Conservation (phyloP, 2,329 filamentous ascomycete genomes). For the Ceratocystis alfenasii region DNA sequence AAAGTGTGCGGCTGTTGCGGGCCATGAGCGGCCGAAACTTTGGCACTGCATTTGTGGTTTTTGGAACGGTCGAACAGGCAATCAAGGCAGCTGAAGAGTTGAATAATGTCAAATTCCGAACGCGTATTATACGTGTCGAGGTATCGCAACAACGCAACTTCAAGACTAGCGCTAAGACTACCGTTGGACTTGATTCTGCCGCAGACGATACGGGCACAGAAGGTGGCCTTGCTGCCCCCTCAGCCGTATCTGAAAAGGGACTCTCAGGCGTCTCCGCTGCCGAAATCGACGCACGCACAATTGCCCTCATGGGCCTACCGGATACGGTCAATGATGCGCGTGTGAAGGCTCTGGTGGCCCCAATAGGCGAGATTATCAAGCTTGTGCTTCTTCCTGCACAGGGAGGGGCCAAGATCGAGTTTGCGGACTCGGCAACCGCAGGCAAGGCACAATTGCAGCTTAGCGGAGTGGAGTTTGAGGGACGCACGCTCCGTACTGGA, state of each 20-base stretch:
- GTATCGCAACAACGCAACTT: constrained; percentile 45
- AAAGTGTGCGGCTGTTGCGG: constrained; percentile 57
- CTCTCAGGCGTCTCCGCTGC: constrained; percentile 25
- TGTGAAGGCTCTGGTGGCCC: constrained; percentile 59
- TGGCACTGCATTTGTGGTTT: constrained; percentile 72
- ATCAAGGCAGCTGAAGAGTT: constrained; percentile 53
- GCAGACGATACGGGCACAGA: constrained; percentile 26
- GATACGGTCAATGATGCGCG: constrained; percentile 87
- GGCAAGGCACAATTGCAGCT: constrained; percentile 57
- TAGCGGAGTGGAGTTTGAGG: constrained; percentile 44
- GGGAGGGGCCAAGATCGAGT: constrained; percentile 78
- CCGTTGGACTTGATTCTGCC: constrained; percentile 25
- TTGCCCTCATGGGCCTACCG: constrained; percentile 73
- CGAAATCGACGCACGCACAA: constrained; percentile 50
- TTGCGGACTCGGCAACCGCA: constrained; percentile 53
- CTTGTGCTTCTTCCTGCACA: constrained; percentile 70
- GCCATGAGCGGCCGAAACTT: constrained; percentile 56
- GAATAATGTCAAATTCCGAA: constrained; percentile 58
- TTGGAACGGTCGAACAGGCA: constrained; percentile 57
- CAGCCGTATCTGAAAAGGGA: not conserved
- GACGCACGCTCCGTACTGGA: constrained; percentile 43
- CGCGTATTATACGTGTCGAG: constrained; percentile 55
- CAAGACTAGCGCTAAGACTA: constrained; percentile 42
- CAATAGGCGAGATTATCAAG: constrained; percentile 59
- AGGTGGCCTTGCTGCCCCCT: constrained; percentile 24